These are phyloP conservation scores for Stentor coeruleus DNA, from an alignment of 73 alveolate genomes.

Conservation along the genomic window DNA sequence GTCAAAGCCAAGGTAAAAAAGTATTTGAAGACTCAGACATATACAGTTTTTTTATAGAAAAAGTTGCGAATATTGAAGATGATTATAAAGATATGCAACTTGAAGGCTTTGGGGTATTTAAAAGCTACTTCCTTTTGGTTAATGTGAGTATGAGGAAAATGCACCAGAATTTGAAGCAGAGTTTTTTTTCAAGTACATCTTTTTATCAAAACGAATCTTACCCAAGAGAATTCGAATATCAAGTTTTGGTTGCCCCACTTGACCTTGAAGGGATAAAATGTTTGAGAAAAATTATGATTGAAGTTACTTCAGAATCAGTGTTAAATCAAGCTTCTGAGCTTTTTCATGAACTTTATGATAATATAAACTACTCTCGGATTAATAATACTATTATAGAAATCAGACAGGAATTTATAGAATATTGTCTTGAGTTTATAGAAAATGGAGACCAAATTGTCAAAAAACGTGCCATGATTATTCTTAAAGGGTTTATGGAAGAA, in stretches of 20 bases:
- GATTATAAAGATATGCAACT: slow-evolving; percentile 40
- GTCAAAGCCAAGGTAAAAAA: slow-evolving; percentile 37
- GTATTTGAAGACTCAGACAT: slow-evolving; percentile 33
- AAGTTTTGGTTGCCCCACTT: slow-evolving; percentile 35
- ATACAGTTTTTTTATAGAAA: slow-evolving; percentile 60
- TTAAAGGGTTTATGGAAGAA: slow-evolving; percentile 56
- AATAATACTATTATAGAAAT: slow-evolving; percentile 23
- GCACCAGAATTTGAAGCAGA: slow-evolving; percentile 11
- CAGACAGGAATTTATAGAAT: slow-evolving; percentile 40
- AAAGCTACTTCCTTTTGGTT: slow-evolving; percentile 61
- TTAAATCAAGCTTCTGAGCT: slow-evolving; percentile 45
- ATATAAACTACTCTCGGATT: slow-evolving; percentile 17
- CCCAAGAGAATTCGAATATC: slow-evolving; percentile 34
- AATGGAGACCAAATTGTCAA: slow-evolving; percentile 21
- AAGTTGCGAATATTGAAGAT: slow-evolving; percentile 38
- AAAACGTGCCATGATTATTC: slow-evolving; percentile 42
- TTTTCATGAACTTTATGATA: slow-evolving; percentile 40
- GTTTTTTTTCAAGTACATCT: background rate
- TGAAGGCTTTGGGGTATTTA: slow-evolving; percentile 74
- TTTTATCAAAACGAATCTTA: background rate
- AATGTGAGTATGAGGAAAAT: slow-evolving; percentile 47
- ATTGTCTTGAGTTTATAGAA: slow-evolving; percentile 13
- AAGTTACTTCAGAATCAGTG: slow-evolving; percentile 34
- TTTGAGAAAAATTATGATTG: slow-evolving; percentile 51
- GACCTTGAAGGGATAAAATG: slow-evolving; percentile 50